Percentiles rank a stretch among this genome's conserved stretches.
Evolutionary conservation across 495 filamentous ascomycete species (phyloP).

Genomic region (Opeltia flavorubescens): DNA sequence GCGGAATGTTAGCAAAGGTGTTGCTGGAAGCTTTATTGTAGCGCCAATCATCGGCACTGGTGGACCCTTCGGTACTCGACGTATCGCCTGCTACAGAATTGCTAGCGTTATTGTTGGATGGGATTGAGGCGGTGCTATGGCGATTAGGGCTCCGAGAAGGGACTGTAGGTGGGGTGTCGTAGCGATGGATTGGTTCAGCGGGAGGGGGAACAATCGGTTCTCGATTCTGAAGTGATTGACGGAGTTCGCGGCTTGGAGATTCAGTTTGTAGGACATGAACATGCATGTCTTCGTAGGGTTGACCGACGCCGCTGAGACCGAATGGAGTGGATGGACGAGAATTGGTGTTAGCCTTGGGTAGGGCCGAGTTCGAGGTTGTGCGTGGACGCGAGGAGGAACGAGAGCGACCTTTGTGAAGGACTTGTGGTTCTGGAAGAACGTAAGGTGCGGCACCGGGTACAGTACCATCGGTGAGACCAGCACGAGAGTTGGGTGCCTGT

Average conservation of each 20-base stretch:
- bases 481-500: slow-evolving; percentile 7
- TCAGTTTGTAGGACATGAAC: slow-evolving; percentile 14
- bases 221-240: slow-evolving; percentile 8
- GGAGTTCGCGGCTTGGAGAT: slow-evolving; percentile 12
- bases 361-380: slow-evolving; percentile 1
- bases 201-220: neutral
- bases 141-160: slow-evolving; percentile 3
- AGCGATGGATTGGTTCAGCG: neutral
- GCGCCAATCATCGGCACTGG: slow-evolving; percentile 7
- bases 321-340: slow-evolving; percentile 15
- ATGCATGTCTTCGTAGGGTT: slow-evolving; percentile 17
- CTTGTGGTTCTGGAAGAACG: slow-evolving; percentile 5
- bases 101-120: neutral
- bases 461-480: slow-evolving; percentile 10
- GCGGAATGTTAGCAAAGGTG: slow-evolving; percentile 4
- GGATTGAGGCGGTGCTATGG: neutral
- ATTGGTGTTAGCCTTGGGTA: slow-evolving; percentile 11
- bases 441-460: slow-evolving; percentile 9
- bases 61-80: slow-evolving; percentile 10
- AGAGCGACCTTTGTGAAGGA: neutral
- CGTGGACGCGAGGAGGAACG: slow-evolving; percentile 5
- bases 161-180: slow-evolving; percentile 7
- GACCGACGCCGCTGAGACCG: slow-evolving; percentile 11
- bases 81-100: slow-evolving; percentile 1
- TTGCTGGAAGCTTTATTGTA: slow-evolving; percentile 3